A percentile compares a stretch with the other conserved stretches of the same genome.
phyloP scores from a whole-genome alignment of 106 monocot genomes.

The Acorus calamus region DNA sequence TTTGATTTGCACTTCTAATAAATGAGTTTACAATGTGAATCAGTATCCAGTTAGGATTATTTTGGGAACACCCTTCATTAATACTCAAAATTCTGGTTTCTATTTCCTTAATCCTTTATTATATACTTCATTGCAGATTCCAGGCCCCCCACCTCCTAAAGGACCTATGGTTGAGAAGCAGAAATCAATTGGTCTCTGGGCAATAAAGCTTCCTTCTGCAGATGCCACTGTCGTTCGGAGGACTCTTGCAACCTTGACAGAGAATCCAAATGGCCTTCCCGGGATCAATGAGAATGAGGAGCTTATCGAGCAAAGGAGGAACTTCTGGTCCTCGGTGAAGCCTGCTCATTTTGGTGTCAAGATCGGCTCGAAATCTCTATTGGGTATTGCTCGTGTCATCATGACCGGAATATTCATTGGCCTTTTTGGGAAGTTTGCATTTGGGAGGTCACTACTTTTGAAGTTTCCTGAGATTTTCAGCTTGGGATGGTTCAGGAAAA shows the following conservation, averaged over 20 bases:
- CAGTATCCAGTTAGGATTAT: no score
- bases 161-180: slow-evolving; percentile 55
- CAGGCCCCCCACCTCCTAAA: slow-evolving; percentile 62
- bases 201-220: slow-evolving; percentile 84
- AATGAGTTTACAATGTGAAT: no score
- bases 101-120: not conserved
- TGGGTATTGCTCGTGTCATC: slow-evolving; percentile 28
- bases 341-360: slow-evolving; percentile 91
- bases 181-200: slow-evolving; percentile 69
- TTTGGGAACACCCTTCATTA: no score
- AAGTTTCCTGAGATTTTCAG: slow-evolving; percentile 76
- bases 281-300: slow-evolving; percentile 51
- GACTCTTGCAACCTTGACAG: slow-evolving; percentile 56
- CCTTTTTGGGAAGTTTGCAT: slow-evolving; percentile 39
- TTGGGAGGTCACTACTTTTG: slow-evolving; percentile 66
- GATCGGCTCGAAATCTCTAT: slow-evolving; percentile 50
- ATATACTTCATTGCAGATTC: slow-evolving; percentile 45
- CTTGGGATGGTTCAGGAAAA: slow-evolving; percentile 64
- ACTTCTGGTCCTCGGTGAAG: slow-evolving; percentile 70
- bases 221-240: slow-evolving; percentile 75
- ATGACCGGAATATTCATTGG: slow-evolving; percentile 63
- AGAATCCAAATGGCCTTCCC: slow-evolving; percentile 66
- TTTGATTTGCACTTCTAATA: no score
- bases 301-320: slow-evolving; percentile 27
- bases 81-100: not conserved